Evolutionary conservation across 2,329 filamentous ascomycete species (phyloP).

Genomic region (Cladophialophora bantiana): DNA sequence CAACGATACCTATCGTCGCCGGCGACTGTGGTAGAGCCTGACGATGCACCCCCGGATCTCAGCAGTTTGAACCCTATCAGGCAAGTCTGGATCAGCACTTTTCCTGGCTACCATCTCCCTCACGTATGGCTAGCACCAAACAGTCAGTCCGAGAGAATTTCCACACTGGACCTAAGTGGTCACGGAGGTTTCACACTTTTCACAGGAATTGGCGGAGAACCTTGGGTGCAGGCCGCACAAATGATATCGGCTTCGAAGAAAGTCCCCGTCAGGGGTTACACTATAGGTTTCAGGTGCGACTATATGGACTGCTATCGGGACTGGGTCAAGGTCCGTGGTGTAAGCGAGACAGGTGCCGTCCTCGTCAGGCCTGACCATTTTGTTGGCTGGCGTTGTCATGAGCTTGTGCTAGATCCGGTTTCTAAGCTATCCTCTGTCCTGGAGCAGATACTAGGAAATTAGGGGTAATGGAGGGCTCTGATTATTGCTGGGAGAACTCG

Average conservation of each 20-base stretch:
- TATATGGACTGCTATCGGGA: neutral
- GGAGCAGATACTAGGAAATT: neutral
- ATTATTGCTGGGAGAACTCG: too few species aligned
- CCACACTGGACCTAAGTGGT: neutral
- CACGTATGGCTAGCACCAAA: conserved; percentile 64
- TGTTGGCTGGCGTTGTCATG: neutral
- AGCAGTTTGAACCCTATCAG: conserved; percentile 49
- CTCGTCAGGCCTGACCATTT: conserved; percentile 5
- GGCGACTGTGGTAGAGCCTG: conserved; percentile 55
- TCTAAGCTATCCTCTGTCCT: neutral
- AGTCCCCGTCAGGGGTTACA: neutral
- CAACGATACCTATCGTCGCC: conserved; percentile 58
- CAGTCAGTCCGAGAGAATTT: neutral
- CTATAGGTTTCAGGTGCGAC: neutral
- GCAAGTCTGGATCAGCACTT: conserved; percentile 58
- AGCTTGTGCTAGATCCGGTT: neutral
- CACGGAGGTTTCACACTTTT: neutral
- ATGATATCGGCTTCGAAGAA: too few species aligned
- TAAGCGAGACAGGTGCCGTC: conserved; percentile 1
- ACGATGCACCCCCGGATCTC: conserved; percentile 43
- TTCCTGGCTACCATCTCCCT: conserved; percentile 65
- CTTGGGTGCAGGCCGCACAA: neutral
- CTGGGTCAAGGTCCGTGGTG: neutral
- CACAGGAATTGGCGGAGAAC: neutral
- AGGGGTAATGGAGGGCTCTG: too few species aligned